Conservation (phyloP, 805 yeast species). For the Ogataea philodendri region DNA sequence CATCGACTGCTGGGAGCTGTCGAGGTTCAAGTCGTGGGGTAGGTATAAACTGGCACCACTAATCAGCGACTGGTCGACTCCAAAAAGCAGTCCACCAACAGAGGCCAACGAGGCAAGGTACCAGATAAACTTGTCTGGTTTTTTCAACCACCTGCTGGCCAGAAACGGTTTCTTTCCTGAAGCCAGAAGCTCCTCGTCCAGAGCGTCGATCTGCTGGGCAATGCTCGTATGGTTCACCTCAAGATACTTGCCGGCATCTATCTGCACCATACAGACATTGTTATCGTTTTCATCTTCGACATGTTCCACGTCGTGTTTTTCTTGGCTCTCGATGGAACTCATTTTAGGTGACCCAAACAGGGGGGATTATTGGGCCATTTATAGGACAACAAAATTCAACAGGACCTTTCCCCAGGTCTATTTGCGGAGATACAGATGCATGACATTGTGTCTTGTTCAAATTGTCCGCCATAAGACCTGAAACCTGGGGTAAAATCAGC, state of each 20-base stretch:
- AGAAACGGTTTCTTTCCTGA: slow-evolving; percentile 13
- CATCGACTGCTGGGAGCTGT: slow-evolving; percentile 12
- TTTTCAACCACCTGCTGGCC: slow-evolving; percentile 13
- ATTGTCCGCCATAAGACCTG: too few species aligned
- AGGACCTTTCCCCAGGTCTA: too few species aligned
- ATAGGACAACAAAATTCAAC: too few species aligned
- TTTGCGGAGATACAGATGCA: too few species aligned
- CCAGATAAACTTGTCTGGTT: slow-evolving; percentile 14
- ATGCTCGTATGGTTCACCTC: slow-evolving; percentile 13
- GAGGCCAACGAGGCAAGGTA: slow-evolving; percentile 16
- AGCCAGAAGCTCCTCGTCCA: slow-evolving; percentile 8
- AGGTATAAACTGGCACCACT: slow-evolving; percentile 15
- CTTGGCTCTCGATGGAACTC: neutral
- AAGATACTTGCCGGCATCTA: slow-evolving; percentile 15
- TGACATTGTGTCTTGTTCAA: too few species aligned
- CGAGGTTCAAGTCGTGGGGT: slow-evolving; percentile 8
- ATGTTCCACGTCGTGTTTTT: slow-evolving; percentile 11
- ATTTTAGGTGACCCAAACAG: neutral
- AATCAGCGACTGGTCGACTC: slow-evolving; percentile 17
- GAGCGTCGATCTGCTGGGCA: slow-evolving; percentile 4
- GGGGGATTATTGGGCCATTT: neutral
- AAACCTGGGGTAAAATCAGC: too few species aligned
- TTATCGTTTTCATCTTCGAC: slow-evolving; percentile 5
- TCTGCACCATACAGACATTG: slow-evolving; percentile 7
- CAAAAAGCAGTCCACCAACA: slow-evolving; percentile 17